A percentile compares a stretch with the other conserved stretches of the same genome.
Conservation (phyloP, 768 basidiomycete species). For the Xanthoconium purpureum region DNA sequence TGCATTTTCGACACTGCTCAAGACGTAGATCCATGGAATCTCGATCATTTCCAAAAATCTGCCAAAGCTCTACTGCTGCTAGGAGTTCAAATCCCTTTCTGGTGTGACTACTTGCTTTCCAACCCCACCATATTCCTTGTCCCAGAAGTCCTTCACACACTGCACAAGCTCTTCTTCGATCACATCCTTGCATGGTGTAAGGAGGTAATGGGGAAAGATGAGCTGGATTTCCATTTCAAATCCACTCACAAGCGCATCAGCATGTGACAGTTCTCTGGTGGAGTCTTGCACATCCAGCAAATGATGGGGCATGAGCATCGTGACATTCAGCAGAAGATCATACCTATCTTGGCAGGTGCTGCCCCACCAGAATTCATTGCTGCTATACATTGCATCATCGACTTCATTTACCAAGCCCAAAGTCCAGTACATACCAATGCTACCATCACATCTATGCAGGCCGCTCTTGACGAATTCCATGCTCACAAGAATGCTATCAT, state of each 20-base stretch:
- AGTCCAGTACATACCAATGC: conserved; percentile 6
- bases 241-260: too few relatives aligned
- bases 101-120: conserved; percentile 35
- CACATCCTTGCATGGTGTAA: too few relatives aligned
- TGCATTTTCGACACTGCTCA: neutral
- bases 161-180: too few relatives aligned
- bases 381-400: conserved; percentile 12
- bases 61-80: conserved; percentile 10
- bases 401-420: conserved; percentile 29
- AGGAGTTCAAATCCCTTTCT: conserved; percentile 31
- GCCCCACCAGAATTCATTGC: neutral
- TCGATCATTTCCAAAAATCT: neutral
- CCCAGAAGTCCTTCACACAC: conserved; percentile 30
- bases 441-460: conserved; percentile 7
- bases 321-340: conserved; percentile 35
- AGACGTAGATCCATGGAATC: conserved; percentile 21
- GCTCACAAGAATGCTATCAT: neutral
- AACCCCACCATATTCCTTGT: conserved; percentile 35
- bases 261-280: too few relatives aligned
- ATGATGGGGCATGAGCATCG: conserved; percentile 40
- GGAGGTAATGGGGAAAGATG: too few relatives aligned
- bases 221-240: too few relatives aligned
- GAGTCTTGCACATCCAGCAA: conserved; percentile 40
- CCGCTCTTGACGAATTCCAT: neutral
- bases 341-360: conserved; percentile 13